Conservation (phyloP, 2,329 filamentous ascomycete genomes). For the Phialophora macrospora region DNA sequence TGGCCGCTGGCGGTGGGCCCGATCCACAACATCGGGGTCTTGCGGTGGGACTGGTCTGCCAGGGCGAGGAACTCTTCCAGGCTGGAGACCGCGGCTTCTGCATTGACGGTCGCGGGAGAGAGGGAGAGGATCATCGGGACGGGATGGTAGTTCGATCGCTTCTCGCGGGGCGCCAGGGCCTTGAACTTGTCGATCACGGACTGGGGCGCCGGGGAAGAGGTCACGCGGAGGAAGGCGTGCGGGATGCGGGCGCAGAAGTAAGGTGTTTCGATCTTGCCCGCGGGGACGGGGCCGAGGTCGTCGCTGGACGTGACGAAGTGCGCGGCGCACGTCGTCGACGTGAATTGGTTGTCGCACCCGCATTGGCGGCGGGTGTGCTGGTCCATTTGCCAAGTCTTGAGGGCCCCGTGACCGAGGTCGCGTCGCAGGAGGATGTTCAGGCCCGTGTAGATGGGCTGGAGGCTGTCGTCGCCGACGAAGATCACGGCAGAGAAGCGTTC, state of each 20-base stretch:
- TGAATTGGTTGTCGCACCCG: conserved; percentile 51
- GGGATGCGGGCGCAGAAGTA: conserved; percentile 42
- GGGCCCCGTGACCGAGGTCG: conserved; percentile 47
- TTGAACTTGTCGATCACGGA: conserved; percentile 43
- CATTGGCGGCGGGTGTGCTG: conserved; percentile 43
- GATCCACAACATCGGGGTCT: conserved; percentile 52
- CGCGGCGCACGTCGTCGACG: conserved; percentile 42
- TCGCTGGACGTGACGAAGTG: conserved; percentile 40
- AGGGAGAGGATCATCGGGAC: conserved; percentile 50
- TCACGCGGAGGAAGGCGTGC: conserved; percentile 47
- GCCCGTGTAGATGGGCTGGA: conserved; percentile 50
- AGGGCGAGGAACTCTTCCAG: conserved; percentile 50
- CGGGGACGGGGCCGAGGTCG: conserved; percentile 33
- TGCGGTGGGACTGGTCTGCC: conserved; percentile 45
- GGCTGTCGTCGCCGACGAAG: conserved; percentile 51
- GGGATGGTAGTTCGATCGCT: conserved; percentile 45
- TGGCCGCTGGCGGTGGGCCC: conserved; percentile 49
- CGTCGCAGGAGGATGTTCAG: conserved; percentile 53
- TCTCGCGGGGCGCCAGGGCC: conserved; percentile 40
- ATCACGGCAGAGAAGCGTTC: conserved; percentile 50
- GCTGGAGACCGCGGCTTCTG: conserved; percentile 42
- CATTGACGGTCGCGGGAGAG: conserved; percentile 43
- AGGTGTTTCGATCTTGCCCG: conserved; percentile 22
- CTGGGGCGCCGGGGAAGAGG: conserved; percentile 42
- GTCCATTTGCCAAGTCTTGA: conserved; percentile 49